phyloP scores from a whole-genome alignment of 163 green algal species.

The Scenedesmus sp. region DNA sequence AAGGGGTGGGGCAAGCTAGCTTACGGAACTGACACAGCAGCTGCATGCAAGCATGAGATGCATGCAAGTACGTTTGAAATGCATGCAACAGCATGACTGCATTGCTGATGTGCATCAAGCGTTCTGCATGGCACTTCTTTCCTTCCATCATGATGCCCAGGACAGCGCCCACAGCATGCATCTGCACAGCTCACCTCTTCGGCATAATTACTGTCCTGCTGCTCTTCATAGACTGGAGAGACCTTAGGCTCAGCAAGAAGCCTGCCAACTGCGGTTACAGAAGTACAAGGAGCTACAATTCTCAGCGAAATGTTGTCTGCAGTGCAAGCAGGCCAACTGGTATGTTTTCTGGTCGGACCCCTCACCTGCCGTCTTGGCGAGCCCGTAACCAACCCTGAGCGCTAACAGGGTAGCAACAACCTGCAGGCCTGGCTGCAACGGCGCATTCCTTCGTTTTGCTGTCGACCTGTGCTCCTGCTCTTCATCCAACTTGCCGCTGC shows the following conservation, averaged over 20 bases:
- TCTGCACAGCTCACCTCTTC: not conserved
- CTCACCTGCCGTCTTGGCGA: conserved; percentile 21
- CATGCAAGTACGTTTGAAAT: too few relatives aligned
- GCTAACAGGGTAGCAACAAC: conserved; percentile 24
- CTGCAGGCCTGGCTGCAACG: conserved; percentile 14
- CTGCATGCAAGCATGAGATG: too few relatives aligned
- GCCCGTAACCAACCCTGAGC: conserved; percentile 1
- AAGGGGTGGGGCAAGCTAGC: too few relatives aligned
- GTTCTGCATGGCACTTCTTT: not conserved
- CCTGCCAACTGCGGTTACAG: not conserved
- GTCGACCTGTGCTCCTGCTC: not conserved
- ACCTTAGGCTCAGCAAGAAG: not conserved
- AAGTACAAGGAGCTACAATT: not conserved
- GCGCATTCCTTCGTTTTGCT: not conserved
- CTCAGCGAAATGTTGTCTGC: not conserved
- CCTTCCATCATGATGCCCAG: not conserved
- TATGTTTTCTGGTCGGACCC: not conserved
- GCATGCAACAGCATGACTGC: not conserved
- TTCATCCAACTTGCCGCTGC: not conserved
- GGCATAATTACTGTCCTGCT: not conserved
- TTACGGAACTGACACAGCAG: too few relatives aligned
- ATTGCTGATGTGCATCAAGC: not conserved
- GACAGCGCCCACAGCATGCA: not conserved
- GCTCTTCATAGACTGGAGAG: not conserved
- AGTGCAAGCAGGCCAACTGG: not conserved